These are phyloP conservation scores for Melanogaster broomeanus DNA, from an alignment of 768 basidiomycete species.

Conservation along the genomic window DNA sequence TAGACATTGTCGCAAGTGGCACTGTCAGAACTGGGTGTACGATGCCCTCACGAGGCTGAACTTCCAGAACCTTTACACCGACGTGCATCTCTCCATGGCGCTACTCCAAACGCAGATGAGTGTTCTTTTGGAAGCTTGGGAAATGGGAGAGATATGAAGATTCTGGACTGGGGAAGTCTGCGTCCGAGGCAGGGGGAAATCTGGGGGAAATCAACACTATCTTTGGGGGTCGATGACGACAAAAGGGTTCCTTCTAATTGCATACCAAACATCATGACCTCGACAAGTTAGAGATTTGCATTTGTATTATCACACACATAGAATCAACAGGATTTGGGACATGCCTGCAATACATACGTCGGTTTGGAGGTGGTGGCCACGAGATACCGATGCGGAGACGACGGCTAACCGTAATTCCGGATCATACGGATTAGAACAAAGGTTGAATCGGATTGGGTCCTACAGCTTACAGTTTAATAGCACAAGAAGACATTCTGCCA, in stretches of 20 bases:
- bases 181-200: background rate
- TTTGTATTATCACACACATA: background rate
- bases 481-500: background rate
- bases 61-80: constrained; percentile 12
- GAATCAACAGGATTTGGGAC: background rate
- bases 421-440: background rate
- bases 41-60: constrained; percentile 15
- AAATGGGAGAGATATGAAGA: constrained; percentile 30
- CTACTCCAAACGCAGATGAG: constrained; percentile 26
- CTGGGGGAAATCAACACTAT: background rate
- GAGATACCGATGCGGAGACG: background rate
- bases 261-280: background rate
- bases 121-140: constrained; percentile 31
- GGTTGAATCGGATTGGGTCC: background rate
- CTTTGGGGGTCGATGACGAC: background rate
- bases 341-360: too few species aligned
- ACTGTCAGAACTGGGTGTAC: constrained; percentile 29
- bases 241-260: background rate
- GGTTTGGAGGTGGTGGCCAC: too few species aligned
- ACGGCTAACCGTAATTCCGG: too few species aligned
- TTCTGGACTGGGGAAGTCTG: constrained; percentile 3
- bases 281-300: background rate
- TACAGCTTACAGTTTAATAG: background rate
- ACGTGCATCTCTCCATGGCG: constrained; percentile 10
- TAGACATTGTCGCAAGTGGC: constrained; percentile 24